phyloP scores from a whole-genome alignment of 1,284 basidiomycete species.

The Cryptococcus sp. region DNA sequence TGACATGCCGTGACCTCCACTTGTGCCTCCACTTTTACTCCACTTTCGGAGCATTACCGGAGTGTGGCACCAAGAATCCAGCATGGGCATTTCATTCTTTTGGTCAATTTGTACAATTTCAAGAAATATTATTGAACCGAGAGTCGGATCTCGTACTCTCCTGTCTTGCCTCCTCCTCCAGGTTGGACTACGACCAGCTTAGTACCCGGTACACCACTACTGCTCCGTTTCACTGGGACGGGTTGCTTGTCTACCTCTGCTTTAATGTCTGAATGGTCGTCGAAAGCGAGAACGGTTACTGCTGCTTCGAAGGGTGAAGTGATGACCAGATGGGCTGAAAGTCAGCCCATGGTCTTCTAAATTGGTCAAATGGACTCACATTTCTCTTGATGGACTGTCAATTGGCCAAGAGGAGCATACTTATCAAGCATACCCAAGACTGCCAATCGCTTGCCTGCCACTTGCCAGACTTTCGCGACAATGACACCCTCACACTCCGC shows the following conservation, averaged over 20 bases:
- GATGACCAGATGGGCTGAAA: not conserved
- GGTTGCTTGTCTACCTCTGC: not conserved
- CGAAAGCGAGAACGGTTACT: not conserved
- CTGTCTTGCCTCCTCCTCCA: not conserved
- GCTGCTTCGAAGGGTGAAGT: not conserved
- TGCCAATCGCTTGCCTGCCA: slow-evolving; percentile 10
- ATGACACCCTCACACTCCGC: slow-evolving; percentile 15
- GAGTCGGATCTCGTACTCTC: not conserved
- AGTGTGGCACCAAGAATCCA: not conserved
- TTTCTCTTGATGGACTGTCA: not conserved
- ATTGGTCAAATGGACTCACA: not conserved
- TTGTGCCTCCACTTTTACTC: not conserved
- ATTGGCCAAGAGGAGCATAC: slow-evolving; percentile 16
- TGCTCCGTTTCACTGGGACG: not conserved
- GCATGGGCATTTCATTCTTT: not conserved
- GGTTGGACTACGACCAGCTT: not conserved
- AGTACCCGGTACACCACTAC: not conserved
- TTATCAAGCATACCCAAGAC: slow-evolving; percentile 28
- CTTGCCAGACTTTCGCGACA: slow-evolving; percentile 12
- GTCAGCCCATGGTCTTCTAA: not conserved
- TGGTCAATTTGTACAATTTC: too few relatives aligned
- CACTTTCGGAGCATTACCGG: not conserved
- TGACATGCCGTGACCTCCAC: not conserved
- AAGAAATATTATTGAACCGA: not conserved
- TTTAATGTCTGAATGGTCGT: not conserved